These are phyloP conservation scores for Polygonum maritimum DNA, from an alignment of 148 eudicot species.

Conservation along the genomic window DNA sequence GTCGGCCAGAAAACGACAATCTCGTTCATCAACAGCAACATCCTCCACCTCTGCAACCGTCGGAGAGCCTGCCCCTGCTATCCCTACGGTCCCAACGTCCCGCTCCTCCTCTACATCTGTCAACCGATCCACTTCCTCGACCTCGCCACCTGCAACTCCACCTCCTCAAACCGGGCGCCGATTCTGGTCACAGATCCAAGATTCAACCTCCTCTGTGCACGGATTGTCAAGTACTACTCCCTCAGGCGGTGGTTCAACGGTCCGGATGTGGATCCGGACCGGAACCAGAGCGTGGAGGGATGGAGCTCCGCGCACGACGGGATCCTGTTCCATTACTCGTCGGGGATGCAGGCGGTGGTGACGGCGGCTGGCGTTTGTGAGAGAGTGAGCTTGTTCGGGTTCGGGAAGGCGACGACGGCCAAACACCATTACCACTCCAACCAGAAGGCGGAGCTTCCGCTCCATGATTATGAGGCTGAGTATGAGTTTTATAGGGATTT, in stretches of 20 bases:
- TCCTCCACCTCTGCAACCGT: slow-evolving; percentile 63
- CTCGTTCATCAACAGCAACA: slow-evolving; percentile 82
- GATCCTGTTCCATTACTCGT: slow-evolving; percentile 73
- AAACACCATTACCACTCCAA: slow-evolving; percentile 87
- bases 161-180: slow-evolving; percentile 11
- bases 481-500: slow-evolving; percentile 68
- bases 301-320: slow-evolving; percentile 75
- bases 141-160: slow-evolving; percentile 55
- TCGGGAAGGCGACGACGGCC: slow-evolving; percentile 55
- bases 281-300: slow-evolving; percentile 27
- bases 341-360: slow-evolving; percentile 92
- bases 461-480: slow-evolving; percentile 86
- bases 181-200: slow-evolving; percentile 43
- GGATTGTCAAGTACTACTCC: slow-evolving; percentile 85
- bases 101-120: slow-evolving; percentile 75
- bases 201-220: slow-evolving; percentile 58
- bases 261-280: neutral
- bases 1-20: slow-evolving; percentile 69
- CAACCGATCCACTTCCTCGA: slow-evolving; percentile 84
- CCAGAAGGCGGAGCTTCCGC: slow-evolving; percentile 65
- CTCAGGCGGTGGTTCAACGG: slow-evolving; percentile 37
- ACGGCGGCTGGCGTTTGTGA: slow-evolving; percentile 77
- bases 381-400: slow-evolving; percentile 69
- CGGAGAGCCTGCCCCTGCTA: slow-evolving; percentile 69
- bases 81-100: slow-evolving; percentile 61